Evolutionary conservation across 805 yeast genomes (phyloP).

Genomic region (Candida rishiriensis): DNA sequence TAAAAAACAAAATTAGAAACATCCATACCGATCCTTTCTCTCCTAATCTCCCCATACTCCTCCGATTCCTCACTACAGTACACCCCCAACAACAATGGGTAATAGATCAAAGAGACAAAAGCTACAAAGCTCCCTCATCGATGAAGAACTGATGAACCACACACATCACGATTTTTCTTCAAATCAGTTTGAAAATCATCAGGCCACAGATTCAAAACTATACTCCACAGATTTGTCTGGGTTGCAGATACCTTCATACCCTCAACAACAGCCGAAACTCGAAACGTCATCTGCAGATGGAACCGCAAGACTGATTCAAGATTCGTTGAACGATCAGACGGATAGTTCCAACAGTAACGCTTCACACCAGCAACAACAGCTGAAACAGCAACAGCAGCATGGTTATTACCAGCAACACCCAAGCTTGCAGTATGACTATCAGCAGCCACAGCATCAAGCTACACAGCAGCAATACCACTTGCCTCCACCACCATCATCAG

Average conservation of each 20-base stretch:
- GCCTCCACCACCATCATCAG: background rate
- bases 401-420: slow-evolving; percentile 9
- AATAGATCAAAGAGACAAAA: slow-evolving; percentile 19
- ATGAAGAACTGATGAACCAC: slow-evolving; percentile 21
- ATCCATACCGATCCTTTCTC: too few relatives aligned
- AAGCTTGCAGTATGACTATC: slow-evolving; percentile 7
- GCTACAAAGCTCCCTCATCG: slow-evolving; percentile 19
- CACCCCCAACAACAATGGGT: slow-evolving; percentile 5
- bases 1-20: too few relatives aligned
- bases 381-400: slow-evolving; percentile 9
- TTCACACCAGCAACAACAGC: slow-evolving; percentile 17
- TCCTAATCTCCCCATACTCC: too few relatives aligned
- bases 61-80: too few relatives aligned
- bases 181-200: slow-evolving; percentile 10
- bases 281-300: background rate
- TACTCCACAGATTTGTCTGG: slow-evolving; percentile 5
- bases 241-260: background rate
- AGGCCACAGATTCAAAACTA: slow-evolving; percentile 12
- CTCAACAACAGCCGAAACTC: background rate
- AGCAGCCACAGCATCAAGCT: slow-evolving; percentile 8
- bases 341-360: slow-evolving; percentile 20
- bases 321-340: slow-evolving; percentile 14
- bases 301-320: slow-evolving; percentile 1
- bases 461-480: slow-evolving; percentile 1
- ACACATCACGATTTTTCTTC: slow-evolving; percentile 12